Evolutionary conservation across 306 rosid species (phyloP).

Genomic region (Pueraria montana): DNA sequence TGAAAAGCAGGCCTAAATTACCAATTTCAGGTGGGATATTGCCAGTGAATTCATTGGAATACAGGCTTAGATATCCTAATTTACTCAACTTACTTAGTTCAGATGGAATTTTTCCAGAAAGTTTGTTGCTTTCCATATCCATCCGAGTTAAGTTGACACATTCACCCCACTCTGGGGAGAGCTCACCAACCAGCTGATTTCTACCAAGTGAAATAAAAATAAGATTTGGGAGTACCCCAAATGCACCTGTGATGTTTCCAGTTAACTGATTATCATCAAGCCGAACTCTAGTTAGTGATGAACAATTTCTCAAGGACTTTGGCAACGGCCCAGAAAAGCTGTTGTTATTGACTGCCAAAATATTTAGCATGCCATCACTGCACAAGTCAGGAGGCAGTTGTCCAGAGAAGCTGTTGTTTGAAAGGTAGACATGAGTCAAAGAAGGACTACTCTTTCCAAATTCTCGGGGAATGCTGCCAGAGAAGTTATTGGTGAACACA

Average conservation of each 20-base stretch:
- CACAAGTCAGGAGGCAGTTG: slow-evolving; percentile 72
- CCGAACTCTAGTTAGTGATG: slow-evolving; percentile 55
- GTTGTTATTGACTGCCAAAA: slow-evolving; percentile 55
- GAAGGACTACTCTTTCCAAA: slow-evolving; percentile 66
- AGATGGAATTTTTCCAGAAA: slow-evolving; percentile 71
- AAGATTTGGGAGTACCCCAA: slow-evolving; percentile 56
- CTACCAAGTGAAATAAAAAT: slow-evolving; percentile 35
- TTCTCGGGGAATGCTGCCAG: slow-evolving; percentile 61
- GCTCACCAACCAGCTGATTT: slow-evolving; percentile 64
- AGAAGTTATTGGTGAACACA: slow-evolving; percentile 67
- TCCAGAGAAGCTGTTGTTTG: slow-evolving; percentile 76
- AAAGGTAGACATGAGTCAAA: slow-evolving; percentile 52
- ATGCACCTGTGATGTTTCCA: slow-evolving; percentile 67
- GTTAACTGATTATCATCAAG: slow-evolving; percentile 65
- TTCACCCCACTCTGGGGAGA: slow-evolving; percentile 68
- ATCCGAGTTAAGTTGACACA: slow-evolving; percentile 57
- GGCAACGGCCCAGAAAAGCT: slow-evolving; percentile 70
- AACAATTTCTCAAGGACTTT: slow-evolving; percentile 67
- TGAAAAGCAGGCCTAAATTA: slow-evolving; percentile 50
- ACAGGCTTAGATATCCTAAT: slow-evolving; percentile 45
- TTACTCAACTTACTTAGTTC: slow-evolving; percentile 53
- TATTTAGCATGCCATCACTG: slow-evolving; percentile 43
- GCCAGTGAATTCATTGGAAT: slow-evolving; percentile 57
- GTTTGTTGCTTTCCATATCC: slow-evolving; percentile 58
- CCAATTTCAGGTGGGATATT: slow-evolving; percentile 63